These are phyloP conservation scores for Podaxis mareebaensis DNA, from an alignment of 768 basidiomycete genomes.

Conservation along the genomic window DNA sequence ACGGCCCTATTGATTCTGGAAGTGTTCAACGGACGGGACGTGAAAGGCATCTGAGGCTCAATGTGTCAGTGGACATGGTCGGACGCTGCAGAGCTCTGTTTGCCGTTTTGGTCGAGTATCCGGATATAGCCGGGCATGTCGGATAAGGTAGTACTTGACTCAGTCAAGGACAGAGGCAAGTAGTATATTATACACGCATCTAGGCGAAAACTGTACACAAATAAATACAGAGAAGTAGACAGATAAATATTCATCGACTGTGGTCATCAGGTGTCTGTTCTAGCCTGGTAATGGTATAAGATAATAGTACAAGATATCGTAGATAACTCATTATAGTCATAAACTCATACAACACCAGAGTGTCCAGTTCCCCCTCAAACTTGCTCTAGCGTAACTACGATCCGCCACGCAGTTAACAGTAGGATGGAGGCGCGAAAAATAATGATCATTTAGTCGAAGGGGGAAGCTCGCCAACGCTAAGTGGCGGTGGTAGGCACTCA, in stretches of 20 bases:
- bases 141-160: neutral
- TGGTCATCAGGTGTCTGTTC: too few relatives aligned
- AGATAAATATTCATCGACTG: too few relatives aligned
- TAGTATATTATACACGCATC: too few relatives aligned
- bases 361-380: too few relatives aligned
- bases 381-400: too few relatives aligned
- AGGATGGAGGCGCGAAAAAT: neutral
- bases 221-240: too few relatives aligned
- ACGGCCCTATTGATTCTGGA: slow-evolving; percentile 43
- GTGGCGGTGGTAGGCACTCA: slow-evolving; percentile 13
- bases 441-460: neutral
- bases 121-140: neutral
- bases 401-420: neutral
- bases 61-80: neutral
- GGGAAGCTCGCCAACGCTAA: slow-evolving; percentile 7
- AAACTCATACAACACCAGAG: too few relatives aligned
- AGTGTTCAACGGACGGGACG: slow-evolving; percentile 45
- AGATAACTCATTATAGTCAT: too few relatives aligned
- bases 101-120: neutral
- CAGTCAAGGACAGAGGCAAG: too few relatives aligned
- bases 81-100: neutral
- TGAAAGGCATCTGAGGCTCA: slow-evolving; percentile 32
- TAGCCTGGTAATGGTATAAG: too few relatives aligned
- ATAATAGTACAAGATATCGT: too few relatives aligned
- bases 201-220: too few relatives aligned